Base-by-base conservation (phyloP, 805 yeast species). In the Metschnikowia picachoensis region DNA sequence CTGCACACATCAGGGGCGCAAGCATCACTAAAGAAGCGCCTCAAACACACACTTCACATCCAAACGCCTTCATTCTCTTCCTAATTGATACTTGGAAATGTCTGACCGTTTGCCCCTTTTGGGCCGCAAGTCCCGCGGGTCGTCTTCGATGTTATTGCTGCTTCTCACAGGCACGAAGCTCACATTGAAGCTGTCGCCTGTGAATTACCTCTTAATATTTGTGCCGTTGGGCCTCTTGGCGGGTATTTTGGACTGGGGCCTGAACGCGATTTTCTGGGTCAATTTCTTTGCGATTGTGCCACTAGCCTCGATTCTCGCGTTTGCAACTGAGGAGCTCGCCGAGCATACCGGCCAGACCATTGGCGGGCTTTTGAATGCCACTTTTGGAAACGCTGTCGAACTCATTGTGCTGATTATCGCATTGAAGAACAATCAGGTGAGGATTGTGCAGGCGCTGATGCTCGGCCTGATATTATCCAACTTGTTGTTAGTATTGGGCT, bases 381-480 rank as follows among this genome's bases (percentile, higher is more conserved):
- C 98, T 9, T 88, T 94, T 64, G 99, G 99, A 48, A 94, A 94
- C 65, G 98, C 98, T 2, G 97, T 94, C 17, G 99, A 94, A 70
- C 80, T 94, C 49, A 94, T 94, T 65, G 98, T 94, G 31, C 87
- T 96, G 1, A 73, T 94, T 27, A 89, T 94, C 56, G 99, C 99
- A 1, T 74, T 94, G 58, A 74, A 70, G 55, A 85, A 87, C 37
- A 87, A 88, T 55, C 97, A 94, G 67, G 82, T 94, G 42, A 78
- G 96, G 52, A 91, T 94, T 59, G 98, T 94, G 28, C 98, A 94
- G 68, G 96, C 98, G 2, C 87, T 96, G 16, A 92, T 94, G 98
- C 77, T 94, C 47, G 99, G 99, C 30, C 85, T 95, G 43, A 87
- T 94, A 50, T 73, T 94, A 47, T 87, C 96, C 40, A 94, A 94